Conservation (phyloP, 176 grass and related monocot species). For the Triticum monococcum region DNA sequence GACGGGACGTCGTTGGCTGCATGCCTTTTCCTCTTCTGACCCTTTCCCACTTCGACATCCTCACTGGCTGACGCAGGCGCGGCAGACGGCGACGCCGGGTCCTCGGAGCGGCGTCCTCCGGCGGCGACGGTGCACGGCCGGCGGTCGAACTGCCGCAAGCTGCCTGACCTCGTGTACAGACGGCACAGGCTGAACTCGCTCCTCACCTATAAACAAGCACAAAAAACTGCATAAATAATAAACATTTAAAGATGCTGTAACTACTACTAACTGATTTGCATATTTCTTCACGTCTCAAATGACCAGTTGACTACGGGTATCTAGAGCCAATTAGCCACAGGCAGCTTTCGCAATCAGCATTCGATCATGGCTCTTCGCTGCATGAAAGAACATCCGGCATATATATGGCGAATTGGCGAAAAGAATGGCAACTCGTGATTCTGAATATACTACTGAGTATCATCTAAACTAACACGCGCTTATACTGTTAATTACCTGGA, state of each 20-base stretch:
- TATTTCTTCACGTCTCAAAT: neutral
- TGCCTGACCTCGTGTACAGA: constrained; percentile 64
- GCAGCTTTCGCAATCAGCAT: neutral
- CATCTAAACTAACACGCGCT: neutral
- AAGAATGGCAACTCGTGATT: neutral
- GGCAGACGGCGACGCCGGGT: neutral
- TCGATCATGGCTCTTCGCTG: neutral
- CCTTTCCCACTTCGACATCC: neutral
- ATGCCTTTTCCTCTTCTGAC: constrained; percentile 39
- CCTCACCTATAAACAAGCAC: constrained; percentile 47
- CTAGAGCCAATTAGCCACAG: too few species aligned
- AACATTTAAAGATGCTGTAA: neutral
- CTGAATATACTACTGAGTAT: neutral
- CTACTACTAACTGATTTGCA: neutral
- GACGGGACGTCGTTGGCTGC: constrained; percentile 15
- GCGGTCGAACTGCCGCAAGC: constrained; percentile 71
- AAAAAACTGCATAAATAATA: neutral
- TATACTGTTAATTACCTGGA: constrained; percentile 19
- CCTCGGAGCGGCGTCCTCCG: neutral
- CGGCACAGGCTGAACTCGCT: constrained; percentile 86
- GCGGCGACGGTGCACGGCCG: constrained; percentile 32
- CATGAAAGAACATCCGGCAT: neutral
- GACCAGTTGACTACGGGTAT: neutral
- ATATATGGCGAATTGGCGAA: too few species aligned
- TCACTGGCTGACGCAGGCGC: neutral